A percentile compares a stretch with the other conserved stretches of the same genome.
Evolutionary conservation across 257 asterid genomes (phyloP).

Genomic region (Solanum clarkiae): DNA sequence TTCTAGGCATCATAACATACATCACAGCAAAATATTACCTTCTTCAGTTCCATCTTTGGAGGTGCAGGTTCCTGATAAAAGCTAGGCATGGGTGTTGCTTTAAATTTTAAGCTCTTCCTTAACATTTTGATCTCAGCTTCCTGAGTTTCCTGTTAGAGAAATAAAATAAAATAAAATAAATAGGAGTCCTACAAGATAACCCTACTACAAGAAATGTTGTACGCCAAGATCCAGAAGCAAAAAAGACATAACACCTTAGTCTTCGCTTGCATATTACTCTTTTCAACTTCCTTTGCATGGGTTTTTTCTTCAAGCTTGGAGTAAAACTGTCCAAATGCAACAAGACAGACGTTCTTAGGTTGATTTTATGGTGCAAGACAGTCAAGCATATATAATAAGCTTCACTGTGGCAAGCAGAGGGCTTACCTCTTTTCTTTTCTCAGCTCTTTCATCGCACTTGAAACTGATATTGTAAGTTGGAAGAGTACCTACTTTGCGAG

Average conservation of each 20-base stretch:
- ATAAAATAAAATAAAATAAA: not conserved
- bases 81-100: slow-evolving; percentile 97
- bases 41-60: slow-evolving; percentile 77
- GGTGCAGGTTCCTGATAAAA: slow-evolving; percentile 98
- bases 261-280: slow-evolving; percentile 59
- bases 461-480: slow-evolving; percentile 77
- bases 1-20: not conserved
- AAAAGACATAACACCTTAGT: slow-evolving; percentile 40
- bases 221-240: not conserved
- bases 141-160: slow-evolving; percentile 57
- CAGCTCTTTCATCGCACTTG: slow-evolving; percentile 92
- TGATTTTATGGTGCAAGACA: not conserved
- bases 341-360: not conserved
- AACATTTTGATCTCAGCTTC: slow-evolving; percentile 83
- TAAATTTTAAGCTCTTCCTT: slow-evolving; percentile 75
- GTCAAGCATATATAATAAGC: not conserved
- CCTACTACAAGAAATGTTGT: not conserved
- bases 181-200: not conserved
- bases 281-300: slow-evolving; percentile 86
- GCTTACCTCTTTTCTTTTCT: slow-evolving; percentile 83
- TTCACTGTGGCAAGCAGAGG: slow-evolving; percentile 1
- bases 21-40: slow-evolving; percentile 29
- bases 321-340: slow-evolving; percentile 46
- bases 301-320: slow-evolving; percentile 88
- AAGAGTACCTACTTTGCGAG: slow-evolving; percentile 57